Evolutionary conservation across 805 yeast genomes (phyloP), one percentile per base, ranked within the genome.

Genomic region (Pachysolen tannophilus): DNA sequence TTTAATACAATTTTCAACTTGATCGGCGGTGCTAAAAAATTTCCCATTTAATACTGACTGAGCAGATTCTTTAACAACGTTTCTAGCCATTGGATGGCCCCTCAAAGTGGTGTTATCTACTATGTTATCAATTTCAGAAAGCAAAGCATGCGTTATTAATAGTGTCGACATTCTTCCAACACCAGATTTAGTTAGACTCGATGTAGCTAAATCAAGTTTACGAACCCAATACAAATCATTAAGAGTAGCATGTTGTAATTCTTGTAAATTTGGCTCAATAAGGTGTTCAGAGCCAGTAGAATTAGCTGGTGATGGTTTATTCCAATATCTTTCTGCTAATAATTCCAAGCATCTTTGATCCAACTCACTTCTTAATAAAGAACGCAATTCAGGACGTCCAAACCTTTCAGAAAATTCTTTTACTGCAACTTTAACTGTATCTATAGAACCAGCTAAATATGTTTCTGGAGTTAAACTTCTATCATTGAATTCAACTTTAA

Each of bases 401-500:
- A 90, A 86, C 38, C 72, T 72, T 41, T 78, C 79, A 47, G 88
- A 80, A 45, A 94, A 72, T 43, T 90, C 96, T 54, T 92, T 90
- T 40, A 90, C 78, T 0, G 86, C 80, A 26, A 82, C 66, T 55
- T 92, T 92, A 50, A 94, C 67, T 33, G 82, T 63, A 56, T 92
- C 99, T 23, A 92, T 75, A 37, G 92, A 85, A 51, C 84, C 90
- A 16, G 97, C 95, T 46, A 92, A 67, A 52, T 92, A 92, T 39
- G 94, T 85, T 50, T 87, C 92, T 11, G 97, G 95, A 0, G 99
- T 92, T 43, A 92, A 66, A 24, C 82, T 84, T 35, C 97, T 74
- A 57, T 92, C 99, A 53, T 92, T 92, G 59, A 87, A 92, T 56
- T 92, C 97, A 17, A 92, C 99, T 55, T 92, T 92, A 63, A 86